phyloP scores from a whole-genome alignment of 108 stramenopile genomes.

The Mediolabrus comicus region DNA sequence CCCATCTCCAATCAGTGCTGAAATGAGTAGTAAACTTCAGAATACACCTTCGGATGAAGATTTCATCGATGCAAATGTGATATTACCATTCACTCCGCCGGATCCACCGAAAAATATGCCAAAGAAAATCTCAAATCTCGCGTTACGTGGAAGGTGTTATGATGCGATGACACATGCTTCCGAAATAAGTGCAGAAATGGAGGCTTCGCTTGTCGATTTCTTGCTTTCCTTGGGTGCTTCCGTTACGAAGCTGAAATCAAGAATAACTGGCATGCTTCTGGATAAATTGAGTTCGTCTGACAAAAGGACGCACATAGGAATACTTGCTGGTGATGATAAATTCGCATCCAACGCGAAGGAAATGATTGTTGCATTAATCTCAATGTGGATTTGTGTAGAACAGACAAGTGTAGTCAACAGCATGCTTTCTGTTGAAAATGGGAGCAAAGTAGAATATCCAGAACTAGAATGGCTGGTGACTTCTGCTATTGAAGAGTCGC shows the following conservation, averaged over 20 bases:
- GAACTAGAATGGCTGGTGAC: conserved; percentile 68
- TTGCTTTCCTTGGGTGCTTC: conserved; percentile 57
- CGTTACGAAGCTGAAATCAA: conserved; percentile 68
- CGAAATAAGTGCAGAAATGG: conserved; percentile 2
- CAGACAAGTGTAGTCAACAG: conserved; percentile 60
- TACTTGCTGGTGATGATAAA: conserved; percentile 14
- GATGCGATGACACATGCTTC: conserved; percentile 15
- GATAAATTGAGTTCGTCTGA: conserved; percentile 45
- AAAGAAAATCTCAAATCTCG: conserved; percentile 20
- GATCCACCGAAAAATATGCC: conserved; percentile 18
- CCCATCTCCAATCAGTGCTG: conserved; percentile 5
- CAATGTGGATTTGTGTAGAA: conserved; percentile 72
- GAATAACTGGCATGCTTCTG: conserved; percentile 47
- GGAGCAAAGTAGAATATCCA: conserved; percentile 61
- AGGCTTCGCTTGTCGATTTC: conserved; percentile 23
- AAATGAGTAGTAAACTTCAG: neutral
- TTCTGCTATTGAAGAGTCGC: conserved; percentile 51
- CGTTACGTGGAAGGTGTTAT: conserved; percentile 27
- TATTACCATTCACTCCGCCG: conserved; percentile 24
- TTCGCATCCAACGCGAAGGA: conserved; percentile 24
- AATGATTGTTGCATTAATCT: conserved; percentile 53
- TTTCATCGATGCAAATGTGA: neutral
- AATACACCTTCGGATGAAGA: neutral
- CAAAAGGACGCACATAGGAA: conserved; percentile 25
- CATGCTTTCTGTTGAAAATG: conserved; percentile 53